Evolutionary conservation across 2,329 filamentous ascomycete genomes (phyloP), one percentile per base, ranked within the genome.

Genomic region (Clonostachys rosea): DNA sequence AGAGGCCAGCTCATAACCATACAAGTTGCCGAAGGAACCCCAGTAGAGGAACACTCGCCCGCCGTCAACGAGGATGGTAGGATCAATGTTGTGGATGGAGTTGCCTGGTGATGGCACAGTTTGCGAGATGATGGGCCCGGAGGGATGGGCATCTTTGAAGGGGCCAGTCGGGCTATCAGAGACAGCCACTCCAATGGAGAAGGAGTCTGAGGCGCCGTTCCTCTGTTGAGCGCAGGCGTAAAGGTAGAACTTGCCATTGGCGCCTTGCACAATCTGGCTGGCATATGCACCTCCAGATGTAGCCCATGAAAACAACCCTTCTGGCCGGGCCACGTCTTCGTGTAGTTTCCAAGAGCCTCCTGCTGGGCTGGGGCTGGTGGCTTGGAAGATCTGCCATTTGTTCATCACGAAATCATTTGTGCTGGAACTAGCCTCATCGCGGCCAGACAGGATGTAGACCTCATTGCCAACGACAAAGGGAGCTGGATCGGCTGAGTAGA

Each of bases 71-170:
- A 69, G 51, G 0, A 69, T 62, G 0, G 65, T 66, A 3, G 65
- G 64, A 34, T 70, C 67, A 34, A 69, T 70, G 45, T 69, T 70
- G 34, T 70, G 63, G 30, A 70, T 67, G 39, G 54, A 49, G 34
- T 68, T 68, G 9, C 54, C 47, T 13, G 58, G 58, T 14, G 51
- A 47, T 2, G 64, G 64, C 2, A 64, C 52, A 3, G 50, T 57
- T 49, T 67, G 59, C 3, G 64, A 67, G 48, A 67, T 62, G 46
- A 68, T 65, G 8, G 65, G 65, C 1, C 64, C 64, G 1, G 48
- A 45, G 0, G 63, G 60, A 24, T 68, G 59, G 1, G 63, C 62
- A 39, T 70, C 66, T 0, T 47, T 54, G 47, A 60, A 70, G 6
- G 67, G 66, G 0, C 67, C 67, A 4, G 58, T 51, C 1, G 65